These are phyloP conservation scores for Ogataea nitratoaversa DNA, from an alignment of 805 yeast species.

Conservation along the genomic window DNA sequence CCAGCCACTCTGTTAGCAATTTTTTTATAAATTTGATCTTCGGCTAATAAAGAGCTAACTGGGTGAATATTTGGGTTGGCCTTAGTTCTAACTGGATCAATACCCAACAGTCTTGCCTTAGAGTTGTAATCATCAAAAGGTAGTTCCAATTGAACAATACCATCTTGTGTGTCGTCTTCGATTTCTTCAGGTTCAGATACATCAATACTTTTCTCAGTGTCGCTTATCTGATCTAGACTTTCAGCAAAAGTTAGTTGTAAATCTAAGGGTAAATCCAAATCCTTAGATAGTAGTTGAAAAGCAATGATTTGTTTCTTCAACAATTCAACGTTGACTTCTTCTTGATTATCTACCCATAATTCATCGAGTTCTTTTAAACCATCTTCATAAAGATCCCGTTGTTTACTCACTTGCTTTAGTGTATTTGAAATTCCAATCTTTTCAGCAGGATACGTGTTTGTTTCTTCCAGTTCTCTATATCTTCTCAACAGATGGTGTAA, in stretches of 20 bases:
- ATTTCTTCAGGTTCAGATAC: neutral
- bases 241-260: slow-evolving; percentile 38
- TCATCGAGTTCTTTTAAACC: slow-evolving; percentile 29
- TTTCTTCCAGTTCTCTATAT: slow-evolving; percentile 24
- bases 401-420: slow-evolving; percentile 36
- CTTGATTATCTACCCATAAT: slow-evolving; percentile 21
- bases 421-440: slow-evolving; percentile 40
- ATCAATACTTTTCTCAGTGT: no score
- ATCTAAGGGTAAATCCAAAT: slow-evolving; percentile 56
- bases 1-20: slow-evolving; percentile 55
- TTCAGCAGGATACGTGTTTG: slow-evolving; percentile 29
- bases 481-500: slow-evolving; percentile 26
- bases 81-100: slow-evolving; percentile 25
- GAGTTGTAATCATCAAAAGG: slow-evolving; percentile 29
- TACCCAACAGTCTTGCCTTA: slow-evolving; percentile 40
- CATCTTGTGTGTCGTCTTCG: neutral
- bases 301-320: slow-evolving; percentile 58
- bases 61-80: slow-evolving; percentile 35
- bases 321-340: slow-evolving; percentile 40
- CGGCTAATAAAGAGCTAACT: slow-evolving; percentile 49
- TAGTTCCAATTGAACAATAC: slow-evolving; percentile 6
- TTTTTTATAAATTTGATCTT: slow-evolving; percentile 48
- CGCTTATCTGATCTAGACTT: slow-evolving; percentile 8
- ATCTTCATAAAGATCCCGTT: slow-evolving; percentile 33
- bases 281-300: slow-evolving; percentile 60